These are phyloP conservation scores for Podospora bellae-mahoneyi DNA, from an alignment of 495 filamentous ascomycete genomes.

Conservation along the genomic window DNA sequence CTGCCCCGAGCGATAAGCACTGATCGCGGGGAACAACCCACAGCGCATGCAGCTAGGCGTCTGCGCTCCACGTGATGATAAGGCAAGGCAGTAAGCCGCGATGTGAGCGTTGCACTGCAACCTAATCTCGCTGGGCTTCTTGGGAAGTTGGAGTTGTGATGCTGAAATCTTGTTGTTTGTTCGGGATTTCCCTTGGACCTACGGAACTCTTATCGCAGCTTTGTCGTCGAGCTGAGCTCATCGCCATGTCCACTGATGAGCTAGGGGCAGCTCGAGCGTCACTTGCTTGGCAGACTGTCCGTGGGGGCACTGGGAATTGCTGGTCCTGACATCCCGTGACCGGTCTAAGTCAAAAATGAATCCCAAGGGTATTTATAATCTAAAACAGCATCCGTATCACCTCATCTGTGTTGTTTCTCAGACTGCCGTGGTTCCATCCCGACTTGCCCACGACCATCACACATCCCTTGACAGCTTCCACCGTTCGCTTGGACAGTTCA, in stretches of 20 bases:
- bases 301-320: no score
- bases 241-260: not conserved
- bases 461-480: constrained; percentile 62
- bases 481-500: constrained; percentile 64
- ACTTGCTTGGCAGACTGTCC: no score
- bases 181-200: not conserved
- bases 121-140: constrained; percentile 1
- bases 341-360: no score
- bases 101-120: constrained; percentile 5
- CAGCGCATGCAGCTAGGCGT: not conserved
- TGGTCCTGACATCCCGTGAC: no score
- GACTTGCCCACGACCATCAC: constrained; percentile 71
- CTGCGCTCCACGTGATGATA: constrained; percentile 9
- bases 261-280: no score
- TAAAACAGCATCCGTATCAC: constrained; percentile 45
- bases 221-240: constrained; percentile 1
- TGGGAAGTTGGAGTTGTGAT: not conserved
- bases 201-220: not conserved
- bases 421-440: constrained; percentile 69
- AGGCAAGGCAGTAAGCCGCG: not conserved
- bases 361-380: not conserved
- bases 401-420: constrained; percentile 63
- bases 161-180: not conserved
- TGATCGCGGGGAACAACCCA: not conserved
- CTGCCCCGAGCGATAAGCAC: not conserved